Evolutionary conservation across 1,284 basidiomycete species (phyloP).

Genomic region (Entoloma clypeatum): DNA sequence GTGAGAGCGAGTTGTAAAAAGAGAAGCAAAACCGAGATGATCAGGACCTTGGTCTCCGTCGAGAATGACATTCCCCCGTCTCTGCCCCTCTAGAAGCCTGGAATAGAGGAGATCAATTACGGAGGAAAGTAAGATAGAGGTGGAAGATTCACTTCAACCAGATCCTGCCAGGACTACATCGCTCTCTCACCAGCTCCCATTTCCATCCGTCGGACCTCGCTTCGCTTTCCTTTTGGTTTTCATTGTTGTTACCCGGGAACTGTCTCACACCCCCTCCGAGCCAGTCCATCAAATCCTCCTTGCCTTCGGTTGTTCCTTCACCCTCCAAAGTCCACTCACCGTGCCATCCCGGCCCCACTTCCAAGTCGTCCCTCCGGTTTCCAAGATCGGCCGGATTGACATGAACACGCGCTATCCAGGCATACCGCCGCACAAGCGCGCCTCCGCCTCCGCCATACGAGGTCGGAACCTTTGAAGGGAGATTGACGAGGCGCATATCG

Average conservation of each 20-base stretch:
- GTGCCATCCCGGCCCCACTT: conserved; percentile 6
- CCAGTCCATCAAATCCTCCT: conserved; percentile 13
- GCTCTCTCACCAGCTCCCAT: conserved; percentile 17
- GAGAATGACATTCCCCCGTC: too few species aligned
- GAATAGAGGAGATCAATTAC: too few species aligned
- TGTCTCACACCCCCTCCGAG: conserved; percentile 4
- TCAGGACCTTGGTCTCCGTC: too few species aligned
- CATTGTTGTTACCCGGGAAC: background rate
- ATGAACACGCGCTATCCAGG: conserved; percentile 47
- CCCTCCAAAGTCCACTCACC: background rate
- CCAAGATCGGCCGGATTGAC: conserved; percentile 9
- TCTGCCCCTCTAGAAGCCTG: too few species aligned
- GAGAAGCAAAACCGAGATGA: too few species aligned
- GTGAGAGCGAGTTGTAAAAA: too few species aligned
- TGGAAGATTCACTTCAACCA: conserved; percentile 14
- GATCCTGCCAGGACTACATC: conserved; percentile 12
- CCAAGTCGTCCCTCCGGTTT: conserved; percentile 24
- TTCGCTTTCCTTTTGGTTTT: conserved; percentile 3
- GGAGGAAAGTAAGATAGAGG: too few species aligned
- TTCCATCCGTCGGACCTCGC: conserved; percentile 9
- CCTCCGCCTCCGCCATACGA: conserved; percentile 42
- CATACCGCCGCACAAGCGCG: conserved; percentile 46
- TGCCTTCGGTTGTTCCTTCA: conserved; percentile 9
- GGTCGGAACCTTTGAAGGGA: conserved; percentile 38
- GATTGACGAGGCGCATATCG: conserved; percentile 29